phyloP scores from a whole-genome alignment of 2,329 filamentous ascomycete genomes.

The Monosporascus sp. region DNA sequence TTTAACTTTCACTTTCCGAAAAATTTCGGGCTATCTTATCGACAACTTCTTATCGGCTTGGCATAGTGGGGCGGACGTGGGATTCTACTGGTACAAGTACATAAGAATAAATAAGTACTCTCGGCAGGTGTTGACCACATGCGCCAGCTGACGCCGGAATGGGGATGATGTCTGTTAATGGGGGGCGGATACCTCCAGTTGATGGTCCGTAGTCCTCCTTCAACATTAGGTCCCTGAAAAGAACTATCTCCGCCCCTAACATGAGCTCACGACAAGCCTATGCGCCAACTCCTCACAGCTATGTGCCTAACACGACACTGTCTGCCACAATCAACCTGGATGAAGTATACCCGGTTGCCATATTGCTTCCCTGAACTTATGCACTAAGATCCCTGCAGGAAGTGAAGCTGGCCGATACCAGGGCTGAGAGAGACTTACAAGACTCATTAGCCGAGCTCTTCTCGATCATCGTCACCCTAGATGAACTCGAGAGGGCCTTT shows the following conservation, averaged over 20 bases:
- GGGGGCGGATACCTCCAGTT: neutral
- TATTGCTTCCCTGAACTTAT: neutral
- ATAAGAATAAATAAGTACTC: no score
- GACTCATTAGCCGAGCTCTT: slow-evolving; percentile 97
- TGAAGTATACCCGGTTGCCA: slow-evolving; percentile 51
- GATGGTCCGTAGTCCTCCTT: neutral
- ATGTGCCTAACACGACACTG: slow-evolving; percentile 76
- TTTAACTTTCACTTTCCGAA: slow-evolving; percentile 1
- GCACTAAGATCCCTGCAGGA: slow-evolving; percentile 50
- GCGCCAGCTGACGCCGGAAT: neutral
- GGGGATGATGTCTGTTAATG: neutral
- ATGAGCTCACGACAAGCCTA: slow-evolving; percentile 66
- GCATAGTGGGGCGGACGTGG: slow-evolving; percentile 1
- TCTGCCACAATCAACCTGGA: slow-evolving; percentile 91
- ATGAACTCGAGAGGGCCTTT: slow-evolving; percentile 94
- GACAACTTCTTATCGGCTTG: slow-evolving; percentile 8
- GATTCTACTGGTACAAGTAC: no score
- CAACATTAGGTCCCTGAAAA: neutral
- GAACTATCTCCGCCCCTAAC: slow-evolving; percentile 13
- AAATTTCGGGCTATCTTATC: slow-evolving; percentile 14
- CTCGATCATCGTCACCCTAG: slow-evolving; percentile 92
- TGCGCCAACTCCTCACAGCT: slow-evolving; percentile 85
- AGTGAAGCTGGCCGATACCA: slow-evolving; percentile 83
- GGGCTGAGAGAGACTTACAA: slow-evolving; percentile 85
- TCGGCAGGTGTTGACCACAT: no score